Percentiles rank a stretch among this genome's conserved stretches.
Evolutionary conservation across 2,329 filamentous ascomycete genomes (phyloP).

Genomic region (Fusarium siculi): DNA sequence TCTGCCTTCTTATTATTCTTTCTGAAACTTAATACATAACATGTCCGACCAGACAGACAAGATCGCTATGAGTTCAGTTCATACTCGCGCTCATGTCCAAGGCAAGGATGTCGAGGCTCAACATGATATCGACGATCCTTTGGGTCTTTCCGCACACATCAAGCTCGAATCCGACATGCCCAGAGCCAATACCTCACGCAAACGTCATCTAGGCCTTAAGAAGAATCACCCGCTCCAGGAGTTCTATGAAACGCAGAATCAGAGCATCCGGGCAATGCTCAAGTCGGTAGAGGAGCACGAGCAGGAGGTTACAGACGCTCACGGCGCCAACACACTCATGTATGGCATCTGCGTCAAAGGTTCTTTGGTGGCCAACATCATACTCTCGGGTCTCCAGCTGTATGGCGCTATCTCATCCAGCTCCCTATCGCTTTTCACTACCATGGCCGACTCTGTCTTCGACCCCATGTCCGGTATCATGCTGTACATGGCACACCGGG

Average conservation of each 20-base stretch:
- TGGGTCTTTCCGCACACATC: neutral
- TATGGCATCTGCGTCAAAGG: conserved; percentile 73
- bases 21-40: neutral
- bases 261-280: conserved; percentile 89
- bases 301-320: conserved; percentile 82
- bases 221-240: conserved; percentile 70
- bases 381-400: conserved; percentile 82
- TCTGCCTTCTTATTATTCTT: neutral
- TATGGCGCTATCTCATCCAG: conserved; percentile 88
- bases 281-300: conserved; percentile 94
- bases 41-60: conserved; percentile 50
- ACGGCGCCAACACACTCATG: conserved; percentile 82
- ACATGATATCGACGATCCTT: neutral
- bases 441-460: conserved; percentile 95
- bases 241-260: conserved; percentile 93
- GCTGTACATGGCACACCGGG: conserved; percentile 86
- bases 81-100: conserved; percentile 47
- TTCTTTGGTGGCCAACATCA: conserved; percentile 83
- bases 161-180: conserved; percentile 55
- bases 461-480: conserved; percentile 91
- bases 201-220: conserved; percentile 64
- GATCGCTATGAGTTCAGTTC: conserved; percentile 75
- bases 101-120: neutral
- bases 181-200: conserved; percentile 82
- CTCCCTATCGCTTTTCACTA: conserved; percentile 94